Percentiles rank a stretch among this genome's conserved stretches.
phyloP scores from a whole-genome alignment of 345 rosid species.

The Lepidium didymum region DNA sequence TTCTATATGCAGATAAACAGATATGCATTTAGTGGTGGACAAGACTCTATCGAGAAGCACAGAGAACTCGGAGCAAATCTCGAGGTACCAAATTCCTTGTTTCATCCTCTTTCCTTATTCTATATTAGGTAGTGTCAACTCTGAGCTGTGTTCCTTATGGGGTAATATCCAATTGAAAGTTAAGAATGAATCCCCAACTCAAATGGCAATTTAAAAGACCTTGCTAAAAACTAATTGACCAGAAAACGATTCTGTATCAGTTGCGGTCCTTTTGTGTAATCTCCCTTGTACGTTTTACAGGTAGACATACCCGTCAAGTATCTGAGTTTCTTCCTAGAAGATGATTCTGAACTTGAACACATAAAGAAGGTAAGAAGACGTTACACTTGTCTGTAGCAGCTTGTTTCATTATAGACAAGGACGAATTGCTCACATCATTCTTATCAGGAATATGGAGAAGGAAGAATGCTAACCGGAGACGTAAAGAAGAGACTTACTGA shows the following conservation, averaged over 20 bases:
- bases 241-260: neutral
- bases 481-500: conserved; percentile 66
- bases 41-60: conserved; percentile 62
- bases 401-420: neutral
- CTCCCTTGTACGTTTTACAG: conserved; percentile 27
- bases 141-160: neutral
- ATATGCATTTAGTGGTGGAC: conserved; percentile 85
- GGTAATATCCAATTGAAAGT: neutral
- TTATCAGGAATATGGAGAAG: conserved; percentile 69
- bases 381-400: neutral
- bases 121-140: neutral
- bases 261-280: neutral
- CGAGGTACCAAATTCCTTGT: conserved; percentile 45
- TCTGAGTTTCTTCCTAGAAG: conserved; percentile 72
- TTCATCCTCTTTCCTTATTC: neutral
- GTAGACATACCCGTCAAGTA: conserved; percentile 84
- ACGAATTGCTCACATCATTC: neutral
- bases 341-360: conserved; percentile 77
- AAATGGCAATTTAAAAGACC: neutral
- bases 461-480: conserved; percentile 77
- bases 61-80: conserved; percentile 76
- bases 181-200: neutral
- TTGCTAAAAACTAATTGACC: neutral
- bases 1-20: conserved; percentile 52
- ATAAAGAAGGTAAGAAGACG: conserved; percentile 50